Base-by-base conservation (phyloP, 441 rosid genomes). In the Theobroma grandiflorum region DNA sequence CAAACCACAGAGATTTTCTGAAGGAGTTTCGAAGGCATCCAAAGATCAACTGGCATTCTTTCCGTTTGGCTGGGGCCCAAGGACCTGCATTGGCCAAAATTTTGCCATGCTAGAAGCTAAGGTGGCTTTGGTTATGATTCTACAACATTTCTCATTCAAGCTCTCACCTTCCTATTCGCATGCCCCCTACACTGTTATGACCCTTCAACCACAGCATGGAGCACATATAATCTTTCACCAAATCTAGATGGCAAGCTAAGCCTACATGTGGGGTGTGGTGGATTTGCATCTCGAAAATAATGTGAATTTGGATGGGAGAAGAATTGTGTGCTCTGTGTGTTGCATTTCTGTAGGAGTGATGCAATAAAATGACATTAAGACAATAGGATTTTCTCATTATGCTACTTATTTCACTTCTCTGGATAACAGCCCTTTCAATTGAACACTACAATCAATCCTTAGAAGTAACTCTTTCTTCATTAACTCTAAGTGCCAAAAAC, bases 191-290 rank as follows among this genome's bases (percentile, higher is more conserved):
- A 83, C 85, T n/a, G 82, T 80, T 12, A 80, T 82, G 80, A 82
- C 79, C 45, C 90, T 91, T 67, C 88, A 89, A 78, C 92, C 91
- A 76, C 87, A 86, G 67, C 85, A 87, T 57, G 89, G 92, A 16
- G 91, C 90, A 81, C 91, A 82, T 55, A 76, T 89, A 26, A 84
- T 73, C n/a, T 55, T 89, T 11, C 87, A 43, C 79, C 78, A 74
- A 71, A 31, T 82, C 53, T 74, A 73, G 71, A 57, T 63, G 15
- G 18, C 9, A 43, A 75, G 71, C 63, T 64, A 31, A 26, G 26
- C 45, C 74, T 20, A 15, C 33, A 76, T 10, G 37, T 37, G 2
- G 65, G 14, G 40, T 22, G 40, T 73, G 26, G 55, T 33, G 66
- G 64, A 52, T 59, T 53, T 40, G 58, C 71, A 38, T 75, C 68